These are phyloP conservation scores for Aurantiochytrium sp. DNA, from an alignment of 108 stramenopile species.

Conservation along the genomic window DNA sequence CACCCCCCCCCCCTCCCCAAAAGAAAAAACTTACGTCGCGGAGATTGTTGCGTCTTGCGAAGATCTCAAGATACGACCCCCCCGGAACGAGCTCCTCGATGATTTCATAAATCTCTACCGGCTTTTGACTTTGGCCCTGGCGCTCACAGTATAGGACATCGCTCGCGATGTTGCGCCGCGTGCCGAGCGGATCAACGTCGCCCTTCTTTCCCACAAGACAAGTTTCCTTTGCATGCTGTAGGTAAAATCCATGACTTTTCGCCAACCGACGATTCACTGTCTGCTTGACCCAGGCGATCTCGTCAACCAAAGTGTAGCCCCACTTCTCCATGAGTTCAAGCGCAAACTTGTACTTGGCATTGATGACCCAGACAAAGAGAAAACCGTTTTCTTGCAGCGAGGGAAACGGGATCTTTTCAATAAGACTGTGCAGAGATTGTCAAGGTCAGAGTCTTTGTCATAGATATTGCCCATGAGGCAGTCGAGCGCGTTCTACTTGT, in stretches of 20 bases:
- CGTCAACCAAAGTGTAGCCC: neutral
- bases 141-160: neutral
- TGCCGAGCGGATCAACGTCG: neutral
- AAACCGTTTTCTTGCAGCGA: neutral
- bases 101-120: constrained; percentile 7
- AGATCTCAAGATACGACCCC: neutral
- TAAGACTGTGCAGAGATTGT: neutral
- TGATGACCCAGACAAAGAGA: constrained; percentile 13
- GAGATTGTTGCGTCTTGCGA: neutral
- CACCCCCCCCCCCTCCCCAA: too few relatives aligned
- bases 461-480: neutral
- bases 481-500: neutral
- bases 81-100: constrained; percentile 11
- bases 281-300: constrained; percentile 3
- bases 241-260: neutral
- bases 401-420: constrained; percentile 4
- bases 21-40: neutral
- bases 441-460: neutral
- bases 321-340: constrained; percentile 16
- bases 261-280: neutral
- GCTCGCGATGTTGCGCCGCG: neutral
- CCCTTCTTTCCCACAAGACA: neutral
- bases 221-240: constrained; percentile 5
- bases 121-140: neutral
- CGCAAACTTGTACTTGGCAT: constrained; percentile 10